Evolutionary conservation across 2,329 filamentous ascomycete genomes (phyloP).

Genomic region (Hypoxylon sp.): DNA sequence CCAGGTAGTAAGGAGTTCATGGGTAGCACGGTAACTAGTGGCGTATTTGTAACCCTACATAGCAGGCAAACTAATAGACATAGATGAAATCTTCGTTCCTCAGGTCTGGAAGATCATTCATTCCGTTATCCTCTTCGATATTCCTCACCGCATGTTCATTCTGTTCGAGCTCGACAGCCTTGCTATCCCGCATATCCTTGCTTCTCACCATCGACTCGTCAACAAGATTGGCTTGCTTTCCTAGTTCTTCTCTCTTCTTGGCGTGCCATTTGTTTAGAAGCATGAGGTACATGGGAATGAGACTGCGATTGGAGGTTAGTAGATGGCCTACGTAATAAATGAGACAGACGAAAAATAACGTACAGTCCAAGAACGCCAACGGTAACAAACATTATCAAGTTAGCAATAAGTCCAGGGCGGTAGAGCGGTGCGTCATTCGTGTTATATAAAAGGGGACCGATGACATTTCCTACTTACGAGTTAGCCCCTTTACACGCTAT

Average conservation of each 20-base stretch:
- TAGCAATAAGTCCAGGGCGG: constrained; percentile 66
- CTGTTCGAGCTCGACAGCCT: constrained; percentile 49
- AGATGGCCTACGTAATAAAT: constrained; percentile 42
- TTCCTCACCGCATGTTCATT: constrained; percentile 47
- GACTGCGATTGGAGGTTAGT: constrained; percentile 30
- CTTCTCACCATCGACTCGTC: constrained; percentile 55
- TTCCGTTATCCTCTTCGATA: constrained; percentile 59
- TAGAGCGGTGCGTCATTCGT: constrained; percentile 70
- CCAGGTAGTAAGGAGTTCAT: background rate
- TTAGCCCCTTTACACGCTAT: constrained; percentile 4
- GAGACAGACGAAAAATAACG: constrained; percentile 14
- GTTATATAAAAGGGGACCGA: constrained; percentile 73
- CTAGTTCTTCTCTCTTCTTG: constrained; percentile 57
- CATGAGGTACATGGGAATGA: constrained; percentile 54
- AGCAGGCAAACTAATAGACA: constrained; percentile 40
- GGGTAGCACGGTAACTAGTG: background rate
- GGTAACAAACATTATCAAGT: constrained; percentile 69
- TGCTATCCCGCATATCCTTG: constrained; percentile 51
- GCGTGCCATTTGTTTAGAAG: constrained; percentile 64
- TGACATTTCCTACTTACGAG: constrained; percentile 63
- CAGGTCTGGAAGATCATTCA: constrained; percentile 71
- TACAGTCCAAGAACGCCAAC: constrained; percentile 60
- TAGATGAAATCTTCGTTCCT: constrained; percentile 76
- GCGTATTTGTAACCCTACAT: background rate
- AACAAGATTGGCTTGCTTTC: constrained; percentile 63